phyloP scores from a whole-genome alignment of 768 basidiomycete species.

The Pluteus cervinus region DNA sequence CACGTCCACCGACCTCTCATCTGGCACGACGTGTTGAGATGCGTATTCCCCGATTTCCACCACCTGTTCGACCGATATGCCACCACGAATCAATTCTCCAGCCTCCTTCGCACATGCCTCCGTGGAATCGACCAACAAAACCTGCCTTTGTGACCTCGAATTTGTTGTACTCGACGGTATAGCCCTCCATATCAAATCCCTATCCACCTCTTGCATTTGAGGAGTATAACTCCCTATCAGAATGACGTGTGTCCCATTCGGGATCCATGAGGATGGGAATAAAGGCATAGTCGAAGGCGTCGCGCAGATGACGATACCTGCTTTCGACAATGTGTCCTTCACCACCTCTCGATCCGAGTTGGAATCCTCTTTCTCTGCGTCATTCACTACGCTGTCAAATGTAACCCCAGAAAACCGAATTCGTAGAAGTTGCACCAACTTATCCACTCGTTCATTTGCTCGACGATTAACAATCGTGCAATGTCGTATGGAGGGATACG shows the following conservation, averaged over 20 bases:
- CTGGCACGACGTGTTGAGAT: slow-evolving; percentile 5
- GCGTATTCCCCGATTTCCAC: slow-evolving; percentile 70
- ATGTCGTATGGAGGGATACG: slow-evolving; percentile 44
- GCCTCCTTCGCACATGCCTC: slow-evolving; percentile 71
- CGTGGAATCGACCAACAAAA: slow-evolving; percentile 69
- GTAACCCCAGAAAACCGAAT: slow-evolving; percentile 18
- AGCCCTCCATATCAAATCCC: slow-evolving; percentile 48
- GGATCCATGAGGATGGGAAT: slow-evolving; percentile 62
- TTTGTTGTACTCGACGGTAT: slow-evolving; percentile 4
- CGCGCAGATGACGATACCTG: slow-evolving; percentile 67
- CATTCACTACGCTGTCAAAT: slow-evolving; percentile 11
- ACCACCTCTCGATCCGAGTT: slow-evolving; percentile 10
- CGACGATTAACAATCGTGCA: slow-evolving; percentile 66
- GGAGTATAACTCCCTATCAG: slow-evolving; percentile 82
- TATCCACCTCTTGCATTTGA: slow-evolving; percentile 72
- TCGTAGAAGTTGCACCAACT: slow-evolving; percentile 24
- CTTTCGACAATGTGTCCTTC: slow-evolving; percentile 26
- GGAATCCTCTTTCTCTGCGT: slow-evolving; percentile 5
- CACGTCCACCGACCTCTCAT: too few relatives aligned
- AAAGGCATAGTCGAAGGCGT: slow-evolving; percentile 68
- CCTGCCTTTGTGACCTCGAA: slow-evolving; percentile 9
- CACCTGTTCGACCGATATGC: slow-evolving; percentile 30
- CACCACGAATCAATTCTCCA: slow-evolving; percentile 70
- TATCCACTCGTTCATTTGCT: slow-evolving; percentile 36
- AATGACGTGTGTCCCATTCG: slow-evolving; percentile 60